Percentiles rank a stretch among this genome's conserved stretches.
Evolutionary conservation across 2,329 filamentous ascomycete genomes (phyloP).

Genomic region (Fusarium sp.): DNA sequence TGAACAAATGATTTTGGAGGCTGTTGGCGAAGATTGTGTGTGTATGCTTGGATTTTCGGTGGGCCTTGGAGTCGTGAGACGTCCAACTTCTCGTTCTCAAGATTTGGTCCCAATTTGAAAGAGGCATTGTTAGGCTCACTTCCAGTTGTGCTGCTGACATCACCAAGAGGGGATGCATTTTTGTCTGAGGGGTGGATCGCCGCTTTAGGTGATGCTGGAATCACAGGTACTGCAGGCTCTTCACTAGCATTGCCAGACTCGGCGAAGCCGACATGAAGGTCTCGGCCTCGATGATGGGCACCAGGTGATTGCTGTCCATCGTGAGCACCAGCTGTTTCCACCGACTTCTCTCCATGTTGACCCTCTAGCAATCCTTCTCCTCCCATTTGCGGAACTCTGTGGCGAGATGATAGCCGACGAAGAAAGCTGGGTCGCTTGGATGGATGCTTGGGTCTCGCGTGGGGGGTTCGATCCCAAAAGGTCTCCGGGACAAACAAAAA

Average conservation of each 20-base stretch:
- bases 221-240: conserved; percentile 7
- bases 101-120: conserved; percentile 48
- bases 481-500: conserved; percentile 96
- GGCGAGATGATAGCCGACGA: conserved; percentile 62
- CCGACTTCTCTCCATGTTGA: conserved; percentile 58
- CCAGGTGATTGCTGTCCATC: conserved; percentile 20
- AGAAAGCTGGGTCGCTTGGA: conserved; percentile 62
- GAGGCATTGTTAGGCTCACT: conserved; percentile 45
- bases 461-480: conserved; percentile 90
- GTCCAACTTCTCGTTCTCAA: conserved; percentile 60
- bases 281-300: conserved; percentile 45
- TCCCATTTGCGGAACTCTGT: conserved; percentile 35
- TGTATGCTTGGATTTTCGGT: conserved; percentile 70
- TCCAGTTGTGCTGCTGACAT: conserved; percentile 24
- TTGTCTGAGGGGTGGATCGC: background rate
- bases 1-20: conserved; percentile 79
- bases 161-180: conserved; percentile 1
- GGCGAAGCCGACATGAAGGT: conserved; percentile 71
- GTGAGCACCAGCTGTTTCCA: conserved; percentile 62
- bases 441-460: conserved; percentile 49
- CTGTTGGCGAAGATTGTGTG: conserved; percentile 73
- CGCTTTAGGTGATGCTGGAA: conserved; percentile 13
- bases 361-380: conserved; percentile 13
- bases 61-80: conserved; percentile 52
- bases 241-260: conserved; percentile 26